Base-by-base conservation (phyloP, 768 basidiomycete genomes). In the Podaxis rugospora region DNA sequence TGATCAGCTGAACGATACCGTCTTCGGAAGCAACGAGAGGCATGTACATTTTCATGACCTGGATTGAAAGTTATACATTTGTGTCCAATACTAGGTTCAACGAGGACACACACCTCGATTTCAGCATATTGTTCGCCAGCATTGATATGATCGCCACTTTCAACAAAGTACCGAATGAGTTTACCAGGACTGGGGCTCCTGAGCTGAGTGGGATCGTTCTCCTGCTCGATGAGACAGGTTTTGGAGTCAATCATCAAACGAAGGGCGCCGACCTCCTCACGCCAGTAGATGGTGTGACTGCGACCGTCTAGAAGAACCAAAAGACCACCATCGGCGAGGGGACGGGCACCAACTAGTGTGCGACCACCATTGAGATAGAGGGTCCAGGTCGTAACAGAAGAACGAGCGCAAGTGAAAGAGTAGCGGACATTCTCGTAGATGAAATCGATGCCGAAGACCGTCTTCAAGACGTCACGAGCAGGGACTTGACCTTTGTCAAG, bases 21-120 rank as follows among this genome's bases (percentile, higher is more conserved):
- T 96, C 93, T 72, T 99, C 97, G 2, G 90, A 84, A 4, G 95
- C 94, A 58, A 93, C 87, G 58, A 99, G 85, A 3, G 95, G 95
- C 96, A 99, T 97, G 75, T 97, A 97, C 97, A 98, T 99, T 80
- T 99, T 98, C 94, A 97, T 95, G 63, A 93, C 92, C 89, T 90
- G 57, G 5, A 61, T 42, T 51, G 21, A 37, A 51, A 35, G 35
- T 56, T 61, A 6, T 66, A 32, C 32, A 10, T 62, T 50, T 61
- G 58, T 46, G 23, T 4, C 55, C 5, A 42, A 28, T 21, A 25
- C n/a, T 37, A 52, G 16, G 51, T 35, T 62, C 1, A 49, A n/a
- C 16, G 49, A 55, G 57, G 56, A 28, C 5, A 66, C 82, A 57
- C 65, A 92, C 92, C 83, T 98, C 97, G 49, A 99, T 98, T 71